Evolutionary conservation across 495 filamentous ascomycete species (phyloP).

Genomic region (Chaetomium fimeti): DNA sequence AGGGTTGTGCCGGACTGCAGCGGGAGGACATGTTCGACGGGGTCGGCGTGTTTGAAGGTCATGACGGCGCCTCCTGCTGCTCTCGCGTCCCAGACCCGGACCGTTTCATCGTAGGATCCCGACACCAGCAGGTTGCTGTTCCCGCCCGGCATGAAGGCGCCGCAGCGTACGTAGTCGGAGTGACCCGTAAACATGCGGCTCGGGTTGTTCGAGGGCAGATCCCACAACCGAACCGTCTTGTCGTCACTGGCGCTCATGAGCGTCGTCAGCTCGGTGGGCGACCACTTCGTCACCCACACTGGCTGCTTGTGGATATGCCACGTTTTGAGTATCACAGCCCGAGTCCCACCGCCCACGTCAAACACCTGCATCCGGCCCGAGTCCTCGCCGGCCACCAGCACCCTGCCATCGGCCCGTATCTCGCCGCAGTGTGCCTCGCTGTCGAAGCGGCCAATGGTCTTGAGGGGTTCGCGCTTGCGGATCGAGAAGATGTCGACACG

Average conservation of each 20-base stretch:
- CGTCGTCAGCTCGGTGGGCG: slow-evolving; percentile 77
- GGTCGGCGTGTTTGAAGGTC: slow-evolving; percentile 87
- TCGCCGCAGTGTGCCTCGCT: slow-evolving; percentile 83
- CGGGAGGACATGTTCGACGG: slow-evolving; percentile 82
- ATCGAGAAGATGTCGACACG: slow-evolving; percentile 90
- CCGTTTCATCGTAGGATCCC: slow-evolving; percentile 91
- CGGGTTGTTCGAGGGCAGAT: slow-evolving; percentile 75
- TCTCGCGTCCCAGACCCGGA: slow-evolving; percentile 89
- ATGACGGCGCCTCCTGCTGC: slow-evolving; percentile 66
- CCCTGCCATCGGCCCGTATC: slow-evolving; percentile 81
- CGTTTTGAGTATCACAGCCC: slow-evolving; percentile 88
- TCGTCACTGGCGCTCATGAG: slow-evolving; percentile 87
- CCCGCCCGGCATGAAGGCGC: slow-evolving; percentile 78
- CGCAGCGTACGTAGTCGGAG: slow-evolving; percentile 84
- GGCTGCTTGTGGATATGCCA: slow-evolving; percentile 96
- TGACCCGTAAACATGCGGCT: slow-evolving; percentile 81
- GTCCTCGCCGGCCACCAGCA: slow-evolving; percentile 87
- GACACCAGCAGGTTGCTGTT: slow-evolving; percentile 73
- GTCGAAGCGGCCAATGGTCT: slow-evolving; percentile 89
- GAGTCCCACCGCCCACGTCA: slow-evolving; percentile 63
- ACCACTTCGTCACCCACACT: slow-evolving; percentile 88
- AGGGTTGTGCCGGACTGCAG: slow-evolving; percentile 83
- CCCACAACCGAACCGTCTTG: slow-evolving; percentile 88
- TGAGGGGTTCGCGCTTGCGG: slow-evolving; percentile 80
- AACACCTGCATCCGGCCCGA: slow-evolving; percentile 91